Evolutionary conservation across 345 rosid species (phyloP).

Genomic region (Pistacia vera): DNA sequence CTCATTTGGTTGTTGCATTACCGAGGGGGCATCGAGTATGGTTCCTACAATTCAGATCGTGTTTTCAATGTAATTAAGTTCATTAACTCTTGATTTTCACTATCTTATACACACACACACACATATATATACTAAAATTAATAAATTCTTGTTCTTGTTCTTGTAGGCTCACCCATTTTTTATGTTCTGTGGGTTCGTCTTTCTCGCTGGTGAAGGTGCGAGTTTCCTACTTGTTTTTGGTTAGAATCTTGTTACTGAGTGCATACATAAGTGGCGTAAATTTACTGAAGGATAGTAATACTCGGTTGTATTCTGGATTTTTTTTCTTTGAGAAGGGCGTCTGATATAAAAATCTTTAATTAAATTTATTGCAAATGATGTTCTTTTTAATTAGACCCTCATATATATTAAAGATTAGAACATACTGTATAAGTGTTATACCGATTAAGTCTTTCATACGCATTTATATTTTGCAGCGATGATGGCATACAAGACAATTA

Average conservation of each 20-base stretch:
- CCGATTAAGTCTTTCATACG: too few relatives aligned
- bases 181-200: slow-evolving; percentile 83
- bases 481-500: slow-evolving; percentile 76
- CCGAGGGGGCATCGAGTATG: slow-evolving; percentile 77
- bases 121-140: background rate
- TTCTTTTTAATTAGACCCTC: too few relatives aligned
- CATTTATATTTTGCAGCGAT: slow-evolving; percentile 46
- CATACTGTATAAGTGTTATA: too few relatives aligned
- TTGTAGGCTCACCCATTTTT: slow-evolving; percentile 83
- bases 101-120: background rate
- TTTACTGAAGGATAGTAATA: too few relatives aligned
- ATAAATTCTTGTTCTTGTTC: background rate
- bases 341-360: too few relatives aligned
- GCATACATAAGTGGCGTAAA: too few relatives aligned
- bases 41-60: slow-evolving; percentile 44
- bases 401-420: too few relatives aligned
- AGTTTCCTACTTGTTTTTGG: too few relatives aligned
- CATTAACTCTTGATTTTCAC: background rate
- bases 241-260: too few relatives aligned
- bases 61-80: slow-evolving; percentile 68
- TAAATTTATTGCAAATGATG: too few relatives aligned
- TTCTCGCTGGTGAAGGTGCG: slow-evolving; percentile 70
- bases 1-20: slow-evolving; percentile 87
- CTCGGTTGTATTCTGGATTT: too few relatives aligned
- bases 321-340: too few relatives aligned